A percentile compares a stretch with the other conserved stretches of the same genome.
These are phyloP conservation scores for Argentina anserina DNA, from an alignment of 306 rosid species.

Conservation along the genomic window DNA sequence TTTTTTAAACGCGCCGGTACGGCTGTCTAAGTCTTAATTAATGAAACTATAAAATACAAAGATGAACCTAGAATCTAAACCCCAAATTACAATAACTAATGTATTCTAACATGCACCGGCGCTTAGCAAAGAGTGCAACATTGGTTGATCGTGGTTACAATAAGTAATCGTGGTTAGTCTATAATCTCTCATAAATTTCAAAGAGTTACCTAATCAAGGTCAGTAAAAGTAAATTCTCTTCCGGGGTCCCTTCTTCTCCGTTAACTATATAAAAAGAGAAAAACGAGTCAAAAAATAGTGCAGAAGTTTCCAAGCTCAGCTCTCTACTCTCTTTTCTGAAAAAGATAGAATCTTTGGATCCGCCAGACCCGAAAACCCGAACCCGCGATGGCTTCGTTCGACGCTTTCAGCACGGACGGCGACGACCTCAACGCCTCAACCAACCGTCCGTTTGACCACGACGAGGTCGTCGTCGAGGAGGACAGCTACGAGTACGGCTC, in stretches of 20 bases:
- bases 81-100: no score
- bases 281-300: slow-evolving; percentile 2
- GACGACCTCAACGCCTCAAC: slow-evolving; percentile 55
- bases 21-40: no score
- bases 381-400: slow-evolving; percentile 70
- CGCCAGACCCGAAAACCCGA: slow-evolving; percentile 25
- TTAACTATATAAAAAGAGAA: slow-evolving; percentile 35
- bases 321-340: neutral
- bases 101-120: no score
- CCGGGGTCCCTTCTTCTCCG: slow-evolving; percentile 23
- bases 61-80: no score
- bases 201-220: neutral
- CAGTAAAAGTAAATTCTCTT: slow-evolving; percentile 11
- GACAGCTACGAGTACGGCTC: slow-evolving; percentile 54
- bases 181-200: no score
- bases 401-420: slow-evolving; percentile 63
- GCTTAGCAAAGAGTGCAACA: no score
- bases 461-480: slow-evolving; percentile 40
- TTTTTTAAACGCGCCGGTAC: no score
- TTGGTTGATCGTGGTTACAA: no score
- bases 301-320: slow-evolving; percentile 14
- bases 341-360: neutral
- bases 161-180: no score
- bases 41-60: no score
- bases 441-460: slow-evolving; percentile 36